Evolutionary conservation across 805 yeast species (phyloP).

Genomic region (Candida quercuum): DNA sequence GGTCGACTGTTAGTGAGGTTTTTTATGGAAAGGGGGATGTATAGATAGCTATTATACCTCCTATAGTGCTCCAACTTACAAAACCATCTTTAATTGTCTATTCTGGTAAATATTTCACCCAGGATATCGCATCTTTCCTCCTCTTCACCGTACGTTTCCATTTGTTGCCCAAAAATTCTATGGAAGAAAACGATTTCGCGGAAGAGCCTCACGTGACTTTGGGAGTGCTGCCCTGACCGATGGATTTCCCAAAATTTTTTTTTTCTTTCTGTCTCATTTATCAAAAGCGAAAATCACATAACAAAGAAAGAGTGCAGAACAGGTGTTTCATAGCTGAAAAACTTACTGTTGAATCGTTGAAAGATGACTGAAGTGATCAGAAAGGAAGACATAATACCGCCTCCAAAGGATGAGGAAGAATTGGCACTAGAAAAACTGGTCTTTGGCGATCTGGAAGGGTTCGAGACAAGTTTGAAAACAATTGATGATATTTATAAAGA

Average conservation of each 20-base stretch:
- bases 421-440: slow-evolving; percentile 72
- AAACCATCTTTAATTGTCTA: slow-evolving; percentile 6
- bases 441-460: slow-evolving; percentile 82
- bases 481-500: slow-evolving; percentile 49
- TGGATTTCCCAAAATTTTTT: slow-evolving; percentile 1
- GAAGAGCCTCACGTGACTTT: slow-evolving; percentile 5
- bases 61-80: slow-evolving; percentile 10
- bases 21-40: too few relatives aligned
- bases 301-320: too few relatives aligned
- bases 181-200: slow-evolving; percentile 1
- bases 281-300: too few relatives aligned
- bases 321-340: too few relatives aligned
- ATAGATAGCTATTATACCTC: too few relatives aligned
- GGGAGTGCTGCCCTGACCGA: slow-evolving; percentile 1
- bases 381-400: slow-evolving; percentile 23
- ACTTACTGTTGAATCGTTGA: too few relatives aligned
- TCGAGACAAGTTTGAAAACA: slow-evolving; percentile 56
- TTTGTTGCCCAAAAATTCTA: too few relatives aligned
- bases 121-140: too few relatives aligned
- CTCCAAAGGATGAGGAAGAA: slow-evolving; percentile 85
- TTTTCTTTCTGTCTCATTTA: not conserved
- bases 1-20: not conserved
- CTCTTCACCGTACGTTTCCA: too few relatives aligned
- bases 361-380: not conserved
- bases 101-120: slow-evolving; percentile 4